Base-by-base conservation (phyloP, 202 grass and related monocot genomes). In the Carex arenaria region DNA sequence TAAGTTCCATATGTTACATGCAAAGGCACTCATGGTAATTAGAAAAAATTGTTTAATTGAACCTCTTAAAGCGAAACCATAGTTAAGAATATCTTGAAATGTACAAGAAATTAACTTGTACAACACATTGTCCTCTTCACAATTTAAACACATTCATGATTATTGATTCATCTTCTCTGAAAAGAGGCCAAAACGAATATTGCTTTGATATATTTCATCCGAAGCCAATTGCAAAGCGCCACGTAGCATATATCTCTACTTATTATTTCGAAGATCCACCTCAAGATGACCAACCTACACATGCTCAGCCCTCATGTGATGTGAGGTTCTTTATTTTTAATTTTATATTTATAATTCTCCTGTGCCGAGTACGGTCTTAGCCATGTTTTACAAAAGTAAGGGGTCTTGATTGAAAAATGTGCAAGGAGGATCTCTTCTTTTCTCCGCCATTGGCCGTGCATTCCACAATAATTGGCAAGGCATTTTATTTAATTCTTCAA, bases 111-210 rank as follows among this genome's bases (percentile, higher is more conserved):
- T 26, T 15, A 53, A 52, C 19, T 49, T 49, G 4, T 51, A 72
- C 3, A 13, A 49, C 3, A 20, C n/a, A 23, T 22, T 11, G 26
- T 51, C 40, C 42, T 49, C 42, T 49, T 49, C 1, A 12, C 10
- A 71, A 71, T 51, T 72, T 14, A 72, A 19, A 8, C 13, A 49
- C 69, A 51, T 72, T 72, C 56, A 59, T 18, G 55, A 26, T 26
- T 26, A 26, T 26, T 26, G 26, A n/a, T n/a, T 59, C 42, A 51
- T 72, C 19, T 72, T 1, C 4, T 51, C 70, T 51, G 22, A 73
- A 72, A 73, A 73, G 70, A 73, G 70, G 12, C 1, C 10, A 73
- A 73, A 11, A 52, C 43, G 69, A 73, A 73, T 73, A 22, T 73
- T n/a, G 20, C 43, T 73, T 73, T 26, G 42, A 73, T 51, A 28